Evolutionary conservation across 257 asterid genomes (phyloP).

Genomic region (Nicotiana knightiana): DNA sequence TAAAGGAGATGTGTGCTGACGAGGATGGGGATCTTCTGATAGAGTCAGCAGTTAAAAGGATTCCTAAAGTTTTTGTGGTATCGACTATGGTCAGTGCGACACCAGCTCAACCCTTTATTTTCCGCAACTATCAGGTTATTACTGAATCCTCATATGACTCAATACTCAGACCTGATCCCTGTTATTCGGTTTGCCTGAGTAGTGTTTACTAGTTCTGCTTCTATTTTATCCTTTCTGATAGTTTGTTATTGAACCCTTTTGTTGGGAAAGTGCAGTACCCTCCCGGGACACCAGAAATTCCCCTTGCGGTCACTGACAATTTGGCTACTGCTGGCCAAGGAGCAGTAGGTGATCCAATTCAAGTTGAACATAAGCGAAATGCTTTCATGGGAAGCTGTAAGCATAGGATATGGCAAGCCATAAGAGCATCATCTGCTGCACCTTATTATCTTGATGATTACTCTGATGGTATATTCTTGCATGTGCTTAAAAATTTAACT

Average conservation of each 20-base stretch:
- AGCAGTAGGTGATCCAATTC: slow-evolving; percentile 63
- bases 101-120: slow-evolving; percentile 98
- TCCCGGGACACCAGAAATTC: slow-evolving; percentile 90
- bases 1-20: slow-evolving; percentile 92
- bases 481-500: slow-evolving; percentile 8
- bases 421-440: slow-evolving; percentile 99
- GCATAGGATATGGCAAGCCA: slow-evolving; percentile 96
- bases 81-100: slow-evolving; percentile 89
- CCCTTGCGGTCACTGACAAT: slow-evolving; percentile 64
- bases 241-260: not conserved
- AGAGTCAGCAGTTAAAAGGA: slow-evolving; percentile 85
- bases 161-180: not conserved
- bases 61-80: slow-evolving; percentile 94
- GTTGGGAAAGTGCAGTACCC: slow-evolving; percentile 65
- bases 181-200: not conserved
- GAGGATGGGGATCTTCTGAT: slow-evolving; percentile 97
- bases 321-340: slow-evolving; percentile 52
- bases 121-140: slow-evolving; percentile 94
- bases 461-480: slow-evolving; percentile 67
- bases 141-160: not conserved
- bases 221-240: slow-evolving; percentile 12
- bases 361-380: slow-evolving; percentile 67
- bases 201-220: not conserved
- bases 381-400: slow-evolving; percentile 98
- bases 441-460: slow-evolving; percentile 98